Percentiles rank a stretch among this genome's conserved stretches.
Evolutionary conservation across 257 asterid genomes (phyloP).

Genomic region (Paraleonurus japonicus): DNA sequence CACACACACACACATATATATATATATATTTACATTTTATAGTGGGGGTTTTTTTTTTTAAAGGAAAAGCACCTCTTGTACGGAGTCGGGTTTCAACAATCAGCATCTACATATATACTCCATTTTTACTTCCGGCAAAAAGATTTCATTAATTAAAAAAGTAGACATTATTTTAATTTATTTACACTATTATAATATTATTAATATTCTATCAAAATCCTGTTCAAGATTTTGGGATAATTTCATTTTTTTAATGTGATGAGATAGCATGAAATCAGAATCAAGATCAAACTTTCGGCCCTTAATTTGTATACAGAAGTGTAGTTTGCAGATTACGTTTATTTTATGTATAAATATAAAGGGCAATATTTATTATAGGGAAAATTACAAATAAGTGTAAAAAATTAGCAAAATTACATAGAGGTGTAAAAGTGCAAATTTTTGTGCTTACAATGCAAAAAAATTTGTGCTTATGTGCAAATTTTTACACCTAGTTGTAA

Average conservation of each 20-base stretch:
- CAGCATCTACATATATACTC: background rate
- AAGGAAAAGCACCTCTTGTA: background rate
- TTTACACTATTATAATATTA: background rate
- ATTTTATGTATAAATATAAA: background rate
- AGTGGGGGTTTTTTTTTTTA: background rate
- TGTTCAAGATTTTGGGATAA: slow-evolving; percentile 21
- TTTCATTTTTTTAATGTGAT: slow-evolving; percentile 17
- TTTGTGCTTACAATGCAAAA: no score
- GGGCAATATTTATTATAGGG: no score
- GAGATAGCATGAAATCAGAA: slow-evolving; percentile 28
- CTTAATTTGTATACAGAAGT: background rate
- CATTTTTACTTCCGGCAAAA: background rate
- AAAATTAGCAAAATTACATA: no score
- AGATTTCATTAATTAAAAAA: background rate
- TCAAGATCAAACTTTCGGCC: slow-evolving; percentile 29
- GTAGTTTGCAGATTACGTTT: background rate
- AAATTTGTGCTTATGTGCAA: no score
- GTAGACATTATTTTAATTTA: background rate
- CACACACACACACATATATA: no score
- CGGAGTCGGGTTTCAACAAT: slow-evolving; percentile 13
- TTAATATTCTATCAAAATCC: slow-evolving; percentile 19
- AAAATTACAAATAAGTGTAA: no score
- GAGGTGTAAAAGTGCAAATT: no score
- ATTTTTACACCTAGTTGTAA: no score
- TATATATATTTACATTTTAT: no score